Conservation (phyloP, 2,329 filamentous ascomycete species). For the Helminthosporium solani region DNA sequence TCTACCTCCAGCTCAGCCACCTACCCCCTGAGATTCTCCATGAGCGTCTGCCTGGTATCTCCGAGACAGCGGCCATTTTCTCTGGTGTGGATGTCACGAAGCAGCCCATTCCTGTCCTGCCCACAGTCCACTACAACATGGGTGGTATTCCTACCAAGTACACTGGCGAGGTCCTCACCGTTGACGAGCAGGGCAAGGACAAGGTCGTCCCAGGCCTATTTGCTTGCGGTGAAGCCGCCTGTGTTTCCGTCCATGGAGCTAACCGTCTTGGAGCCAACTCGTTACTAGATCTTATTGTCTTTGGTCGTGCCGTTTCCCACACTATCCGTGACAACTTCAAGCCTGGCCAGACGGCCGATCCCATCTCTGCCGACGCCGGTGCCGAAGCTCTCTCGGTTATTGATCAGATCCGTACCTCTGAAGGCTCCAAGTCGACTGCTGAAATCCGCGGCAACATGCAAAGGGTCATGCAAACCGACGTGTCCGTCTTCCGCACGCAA, state of each 20-base stretch:
- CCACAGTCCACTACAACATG: conserved; percentile 99
- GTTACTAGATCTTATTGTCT: conserved; percentile 94
- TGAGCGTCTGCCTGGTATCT: conserved; percentile 97
- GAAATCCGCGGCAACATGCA: conserved; percentile 93
- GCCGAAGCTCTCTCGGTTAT: conserved; percentile 83
- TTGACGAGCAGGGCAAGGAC: conserved; percentile 84
- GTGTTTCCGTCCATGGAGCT: conserved; percentile 95
- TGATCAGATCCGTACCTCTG: conserved; percentile 79
- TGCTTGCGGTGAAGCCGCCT: conserved; percentile 95
- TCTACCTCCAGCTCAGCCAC: conserved; percentile 97
- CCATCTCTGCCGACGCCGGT: conserved; percentile 80
- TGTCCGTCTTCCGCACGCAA: conserved; percentile 94
- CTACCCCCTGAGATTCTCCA: conserved; percentile 87
- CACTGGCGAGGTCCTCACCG: conserved; percentile 90
- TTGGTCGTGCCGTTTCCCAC: conserved; percentile 95
- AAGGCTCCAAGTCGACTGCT: conserved; percentile 82
- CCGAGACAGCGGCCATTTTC: conserved; percentile 97
- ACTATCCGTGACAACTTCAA: conserved; percentile 93
- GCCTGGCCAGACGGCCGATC: conserved; percentile 76
- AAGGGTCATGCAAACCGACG: conserved; percentile 97
- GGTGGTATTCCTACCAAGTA: conserved; percentile 97
- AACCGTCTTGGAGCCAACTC: conserved; percentile 99
- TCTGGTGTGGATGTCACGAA: conserved; percentile 95
- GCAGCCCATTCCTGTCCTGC: conserved; percentile 93
- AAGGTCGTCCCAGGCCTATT: conserved; percentile 93